A percentile compares a stretch with the other conserved stretches of the same genome.
Conservation (phyloP, 495 filamentous ascomycete genomes). For the Hypoxylon intermedium region DNA sequence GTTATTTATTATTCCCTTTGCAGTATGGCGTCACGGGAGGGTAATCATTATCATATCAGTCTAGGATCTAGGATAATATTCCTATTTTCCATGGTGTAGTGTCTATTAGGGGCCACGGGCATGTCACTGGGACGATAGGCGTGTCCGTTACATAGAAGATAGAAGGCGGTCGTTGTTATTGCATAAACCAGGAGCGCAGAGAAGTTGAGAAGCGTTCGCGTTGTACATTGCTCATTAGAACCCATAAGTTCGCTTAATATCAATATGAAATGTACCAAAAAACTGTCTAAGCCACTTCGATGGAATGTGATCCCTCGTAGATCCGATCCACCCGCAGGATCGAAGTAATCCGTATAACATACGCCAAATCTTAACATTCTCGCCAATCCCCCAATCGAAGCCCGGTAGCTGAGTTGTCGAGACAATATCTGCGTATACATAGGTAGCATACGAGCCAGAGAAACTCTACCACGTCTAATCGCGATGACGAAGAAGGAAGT, state of each 20-base stretch:
- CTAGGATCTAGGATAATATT: conserved; percentile 4
- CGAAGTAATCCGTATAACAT: not conserved
- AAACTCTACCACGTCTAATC: too few relatives aligned
- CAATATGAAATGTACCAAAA: conserved; percentile 21
- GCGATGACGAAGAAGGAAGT: too few relatives aligned
- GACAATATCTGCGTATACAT: too few relatives aligned
- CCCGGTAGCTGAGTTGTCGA: too few relatives aligned
- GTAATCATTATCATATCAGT: not conserved
- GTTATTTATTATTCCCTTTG: conserved; percentile 11
- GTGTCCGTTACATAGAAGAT: conserved; percentile 4
- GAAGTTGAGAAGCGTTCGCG: not conserved
- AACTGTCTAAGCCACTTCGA: not conserved
- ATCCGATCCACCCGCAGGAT: conserved; percentile 16
- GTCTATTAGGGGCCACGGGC: conserved; percentile 4
- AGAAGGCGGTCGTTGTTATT: conserved; percentile 1
- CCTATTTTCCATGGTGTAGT: conserved; percentile 7
- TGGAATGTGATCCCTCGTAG: not conserved
- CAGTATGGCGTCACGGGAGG: conserved; percentile 34
- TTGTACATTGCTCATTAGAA: conserved; percentile 7
- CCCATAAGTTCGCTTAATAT: conserved; percentile 10
- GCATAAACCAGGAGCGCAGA: not conserved
- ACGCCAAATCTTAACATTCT: not conserved
- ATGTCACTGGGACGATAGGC: conserved; percentile 4
- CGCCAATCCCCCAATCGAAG: too few relatives aligned
- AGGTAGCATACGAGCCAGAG: too few relatives aligned